Percentiles rank a stretch among this genome's conserved stretches.
These are phyloP conservation scores for Ocimum tenuiflorum DNA, from an alignment of 257 asterid genomes.

Conservation along the genomic window DNA sequence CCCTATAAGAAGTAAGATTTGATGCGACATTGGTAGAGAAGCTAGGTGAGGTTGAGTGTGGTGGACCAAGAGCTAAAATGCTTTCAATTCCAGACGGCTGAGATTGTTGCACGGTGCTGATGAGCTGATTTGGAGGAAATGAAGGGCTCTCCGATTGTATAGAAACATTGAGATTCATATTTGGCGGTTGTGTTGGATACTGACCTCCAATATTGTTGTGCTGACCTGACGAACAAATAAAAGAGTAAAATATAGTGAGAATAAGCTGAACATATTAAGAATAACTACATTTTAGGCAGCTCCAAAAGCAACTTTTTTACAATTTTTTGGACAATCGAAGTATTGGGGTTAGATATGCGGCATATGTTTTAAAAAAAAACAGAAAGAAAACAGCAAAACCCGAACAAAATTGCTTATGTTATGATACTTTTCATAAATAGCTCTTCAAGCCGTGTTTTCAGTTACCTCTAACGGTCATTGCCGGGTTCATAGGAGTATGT, in stretches of 20 bases:
- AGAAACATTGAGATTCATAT: constrained; percentile 47
- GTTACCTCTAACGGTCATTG: constrained; percentile 57
- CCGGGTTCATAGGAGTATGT: constrained; percentile 47
- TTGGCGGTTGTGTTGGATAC: constrained; percentile 42
- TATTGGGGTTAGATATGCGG: neutral
- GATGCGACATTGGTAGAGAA: constrained; percentile 50
- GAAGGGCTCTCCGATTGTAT: constrained; percentile 39
- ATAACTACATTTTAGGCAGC: neutral
- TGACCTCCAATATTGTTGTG: constrained; percentile 37
- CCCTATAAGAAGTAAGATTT: constrained; percentile 41
- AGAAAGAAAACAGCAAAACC: neutral
- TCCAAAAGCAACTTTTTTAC: neutral
- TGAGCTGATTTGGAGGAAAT: constrained; percentile 38
- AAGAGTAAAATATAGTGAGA: constrained; percentile 6
- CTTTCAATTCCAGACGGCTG: constrained; percentile 45
- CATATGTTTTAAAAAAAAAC: neutral
- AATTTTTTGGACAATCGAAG: neutral
- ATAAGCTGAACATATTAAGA: neutral
- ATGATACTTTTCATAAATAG: constrained; percentile 3
- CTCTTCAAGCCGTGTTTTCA: neutral
- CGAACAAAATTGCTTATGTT: neutral
- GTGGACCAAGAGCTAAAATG: constrained; percentile 56
- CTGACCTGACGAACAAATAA: constrained; percentile 43
- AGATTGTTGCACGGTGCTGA: constrained; percentile 38
- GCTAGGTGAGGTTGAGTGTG: constrained; percentile 43